Conservation (phyloP, 495 filamentous ascomycete genomes). For the Chlorociboria aeruginascens region DNA sequence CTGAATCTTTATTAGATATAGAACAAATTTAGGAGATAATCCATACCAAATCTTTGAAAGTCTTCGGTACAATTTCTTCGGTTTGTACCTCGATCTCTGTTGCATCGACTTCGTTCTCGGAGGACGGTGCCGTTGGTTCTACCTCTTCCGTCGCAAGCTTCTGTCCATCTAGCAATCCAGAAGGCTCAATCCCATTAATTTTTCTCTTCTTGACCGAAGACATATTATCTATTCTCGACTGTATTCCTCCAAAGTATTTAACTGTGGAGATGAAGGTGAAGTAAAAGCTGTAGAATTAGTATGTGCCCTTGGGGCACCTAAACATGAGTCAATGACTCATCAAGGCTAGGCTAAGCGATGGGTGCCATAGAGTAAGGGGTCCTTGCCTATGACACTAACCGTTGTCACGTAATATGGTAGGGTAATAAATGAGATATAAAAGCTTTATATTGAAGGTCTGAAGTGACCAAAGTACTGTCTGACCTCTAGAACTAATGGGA, state of each 20-base stretch:
- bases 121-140: not conserved
- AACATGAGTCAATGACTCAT: too few species aligned
- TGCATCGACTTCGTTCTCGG: not conserved
- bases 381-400: too few species aligned
- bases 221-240: constrained; percentile 7
- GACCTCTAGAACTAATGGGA: too few species aligned
- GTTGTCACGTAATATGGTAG: too few species aligned
- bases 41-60: constrained; percentile 63
- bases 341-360: too few species aligned
- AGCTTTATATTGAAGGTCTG: too few species aligned
- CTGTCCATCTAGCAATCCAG: constrained; percentile 5
- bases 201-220: constrained; percentile 21
- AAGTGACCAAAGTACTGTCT: too few species aligned
- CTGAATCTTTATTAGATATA: constrained; percentile 13
- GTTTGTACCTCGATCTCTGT: constrained; percentile 3
- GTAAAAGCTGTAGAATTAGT: too few species aligned
- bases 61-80: constrained; percentile 31
- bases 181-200: constrained; percentile 6
- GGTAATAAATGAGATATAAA: too few species aligned
- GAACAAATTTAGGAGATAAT: not conserved
- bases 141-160: not conserved
- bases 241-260: not conserved
- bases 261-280: not conserved
- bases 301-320: too few species aligned
- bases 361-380: too few species aligned